Percentiles rank a stretch among this genome's conserved stretches.
phyloP scores from a whole-genome alignment of 1,284 basidiomycete genomes.

The Taiwanofungus camphoratus region DNA sequence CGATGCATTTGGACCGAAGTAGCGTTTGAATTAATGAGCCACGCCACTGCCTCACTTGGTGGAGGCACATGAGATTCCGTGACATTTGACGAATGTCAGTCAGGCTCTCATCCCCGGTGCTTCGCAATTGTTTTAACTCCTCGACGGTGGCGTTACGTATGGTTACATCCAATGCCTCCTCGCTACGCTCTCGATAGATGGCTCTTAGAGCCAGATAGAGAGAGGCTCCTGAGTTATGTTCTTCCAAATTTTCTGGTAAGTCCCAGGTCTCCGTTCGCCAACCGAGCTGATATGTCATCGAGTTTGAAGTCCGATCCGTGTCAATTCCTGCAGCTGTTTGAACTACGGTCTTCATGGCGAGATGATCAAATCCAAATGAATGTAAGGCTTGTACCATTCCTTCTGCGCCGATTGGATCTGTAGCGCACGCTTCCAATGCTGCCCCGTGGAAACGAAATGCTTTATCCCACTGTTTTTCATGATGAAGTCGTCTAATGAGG shows the following conservation, averaged over 20 bases:
- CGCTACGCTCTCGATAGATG: conserved; percentile 68
- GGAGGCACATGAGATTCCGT: conserved; percentile 72
- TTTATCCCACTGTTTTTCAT: conserved; percentile 89
- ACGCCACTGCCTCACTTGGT: conserved; percentile 65
- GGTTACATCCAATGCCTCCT: conserved; percentile 37
- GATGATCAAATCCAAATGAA: conserved; percentile 80
- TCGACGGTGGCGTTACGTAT: conserved; percentile 46
- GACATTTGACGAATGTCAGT: conserved; percentile 64
- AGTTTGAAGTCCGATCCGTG: conserved; percentile 33
- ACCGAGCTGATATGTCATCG: conserved; percentile 71
- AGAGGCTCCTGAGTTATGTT: conserved; percentile 46
- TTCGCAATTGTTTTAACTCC: conserved; percentile 63
- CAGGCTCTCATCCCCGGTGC: conserved; percentile 71
- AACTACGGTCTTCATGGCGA: conserved; percentile 65
- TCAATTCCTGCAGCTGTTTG: conserved; percentile 32
- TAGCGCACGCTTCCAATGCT: conserved; percentile 56
- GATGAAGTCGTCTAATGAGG: conserved; percentile 81
- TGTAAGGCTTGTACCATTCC: conserved; percentile 76
- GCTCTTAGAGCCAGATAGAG: conserved; percentile 79
- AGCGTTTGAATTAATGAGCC: conserved; percentile 31
- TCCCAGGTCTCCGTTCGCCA: conserved; percentile 95
- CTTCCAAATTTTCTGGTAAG: conserved; percentile 56
- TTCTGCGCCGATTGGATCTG: conserved; percentile 36
- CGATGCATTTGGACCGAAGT: conserved; percentile 32
- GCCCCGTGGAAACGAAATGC: conserved; percentile 91